Conservation (phyloP, 1,284 basidiomycete species). For the Moniliophthora roreri region DNA sequence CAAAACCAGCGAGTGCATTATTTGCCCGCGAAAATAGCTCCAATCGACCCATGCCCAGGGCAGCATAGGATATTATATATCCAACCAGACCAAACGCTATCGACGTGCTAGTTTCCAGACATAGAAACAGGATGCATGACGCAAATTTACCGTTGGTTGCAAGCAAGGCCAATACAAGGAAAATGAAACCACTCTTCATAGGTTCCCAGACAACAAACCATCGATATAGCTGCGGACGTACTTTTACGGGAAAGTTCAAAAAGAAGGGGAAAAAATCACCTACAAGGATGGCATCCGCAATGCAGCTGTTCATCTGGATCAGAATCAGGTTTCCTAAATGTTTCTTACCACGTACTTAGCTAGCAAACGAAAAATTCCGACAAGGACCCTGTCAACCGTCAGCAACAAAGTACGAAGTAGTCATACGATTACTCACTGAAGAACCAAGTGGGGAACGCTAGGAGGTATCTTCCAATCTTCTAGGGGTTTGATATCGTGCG, state of each 20-base stretch:
- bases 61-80: neutral
- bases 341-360: too few relatives aligned
- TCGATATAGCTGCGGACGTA: too few relatives aligned
- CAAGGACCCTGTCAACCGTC: too few relatives aligned
- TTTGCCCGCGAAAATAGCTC: neutral
- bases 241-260: too few relatives aligned
- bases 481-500: neutral
- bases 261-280: neutral
- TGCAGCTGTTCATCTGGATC: neutral
- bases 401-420: too few relatives aligned
- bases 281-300: constrained; percentile 5
- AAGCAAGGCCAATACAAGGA: neutral
- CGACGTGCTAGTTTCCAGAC: neutral
- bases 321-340: too few relatives aligned
- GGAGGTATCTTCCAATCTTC: neutral
- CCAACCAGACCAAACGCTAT: neutral
- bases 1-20: too few relatives aligned
- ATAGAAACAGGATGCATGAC: too few relatives aligned
- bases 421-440: too few relatives aligned
- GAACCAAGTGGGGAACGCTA: too few relatives aligned
- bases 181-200: neutral
- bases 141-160: neutral
- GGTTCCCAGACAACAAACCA: neutral
- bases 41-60: neutral
- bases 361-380: too few relatives aligned